Conservation (phyloP, 1,284 basidiomycete species). For the Wolfiporia cocos region DNA sequence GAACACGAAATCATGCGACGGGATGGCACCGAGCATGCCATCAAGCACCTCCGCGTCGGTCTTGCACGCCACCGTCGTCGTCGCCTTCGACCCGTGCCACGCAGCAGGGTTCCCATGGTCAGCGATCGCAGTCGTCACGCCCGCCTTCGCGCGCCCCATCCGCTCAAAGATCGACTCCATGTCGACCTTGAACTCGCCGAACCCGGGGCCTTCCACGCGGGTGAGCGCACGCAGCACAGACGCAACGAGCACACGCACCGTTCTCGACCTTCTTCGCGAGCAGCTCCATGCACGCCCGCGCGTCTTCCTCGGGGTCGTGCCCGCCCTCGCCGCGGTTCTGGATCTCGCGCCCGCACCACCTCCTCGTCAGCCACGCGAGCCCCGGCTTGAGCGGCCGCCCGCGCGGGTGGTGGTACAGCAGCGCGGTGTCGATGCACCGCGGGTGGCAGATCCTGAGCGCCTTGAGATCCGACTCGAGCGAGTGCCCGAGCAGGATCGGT, state of each 20-base stretch:
- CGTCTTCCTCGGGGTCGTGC: constrained; percentile 91
- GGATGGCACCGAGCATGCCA: constrained; percentile 53
- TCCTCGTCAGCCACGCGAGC: constrained; percentile 87
- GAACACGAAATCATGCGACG: constrained; percentile 74
- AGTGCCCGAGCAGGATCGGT: constrained; percentile 90
- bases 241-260: constrained; percentile 33
- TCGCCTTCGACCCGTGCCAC: constrained; percentile 82
- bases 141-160: constrained; percentile 47
- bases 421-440: constrained; percentile 82
- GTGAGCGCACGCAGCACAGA: neutral
- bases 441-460: constrained; percentile 82
- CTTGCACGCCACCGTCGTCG: constrained; percentile 64
- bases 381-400: constrained; percentile 88
- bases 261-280: constrained; percentile 74
- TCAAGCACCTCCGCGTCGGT: constrained; percentile 73
- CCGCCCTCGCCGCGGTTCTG: constrained; percentile 75
- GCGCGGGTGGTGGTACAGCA: constrained; percentile 85
- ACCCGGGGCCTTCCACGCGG: constrained; percentile 51
- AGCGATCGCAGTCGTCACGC: constrained; percentile 63
- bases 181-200: constrained; percentile 82
- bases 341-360: constrained; percentile 84
- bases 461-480: constrained; percentile 85
- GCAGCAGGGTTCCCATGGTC: constrained; percentile 79
- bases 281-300: constrained; percentile 79
- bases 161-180: constrained; percentile 84